Conservation (phyloP, 768 basidiomycete genomes). For the Pleurotus platypus region DNA sequence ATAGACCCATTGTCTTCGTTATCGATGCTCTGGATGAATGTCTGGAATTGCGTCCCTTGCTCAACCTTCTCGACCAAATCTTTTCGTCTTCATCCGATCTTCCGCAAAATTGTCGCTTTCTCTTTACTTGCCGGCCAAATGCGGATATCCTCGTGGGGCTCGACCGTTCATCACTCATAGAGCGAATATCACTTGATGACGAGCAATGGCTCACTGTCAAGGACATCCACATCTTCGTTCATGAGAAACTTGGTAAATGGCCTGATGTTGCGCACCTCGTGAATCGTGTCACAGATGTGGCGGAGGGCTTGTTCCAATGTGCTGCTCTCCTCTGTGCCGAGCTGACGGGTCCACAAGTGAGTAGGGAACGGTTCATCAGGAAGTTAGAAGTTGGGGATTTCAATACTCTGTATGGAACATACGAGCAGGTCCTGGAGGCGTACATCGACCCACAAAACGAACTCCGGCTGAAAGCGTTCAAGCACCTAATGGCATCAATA, state of each 20-base stretch:
- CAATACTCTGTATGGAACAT: no score
- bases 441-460: no score
- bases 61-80: background rate
- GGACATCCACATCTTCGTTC: slow-evolving; percentile 15
- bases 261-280: background rate
- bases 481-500: no score
- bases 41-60: slow-evolving; percentile 12
- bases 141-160: slow-evolving; percentile 10
- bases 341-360: background rate
- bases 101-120: slow-evolving; percentile 15
- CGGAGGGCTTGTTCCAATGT: slow-evolving; percentile 21
- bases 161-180: background rate
- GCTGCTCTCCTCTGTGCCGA: slow-evolving; percentile 15
- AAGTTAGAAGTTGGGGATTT: no score
- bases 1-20: slow-evolving; percentile 10
- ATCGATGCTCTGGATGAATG: slow-evolving; percentile 22
- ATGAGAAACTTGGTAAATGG: slow-evolving; percentile 11
- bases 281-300: slow-evolving; percentile 3
- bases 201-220: slow-evolving; percentile 12
- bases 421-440: no score
- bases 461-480: no score
- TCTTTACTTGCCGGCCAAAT: background rate
- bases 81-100: slow-evolving; percentile 7
- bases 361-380: no score
- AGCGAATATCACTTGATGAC: slow-evolving; percentile 4